Base-by-base conservation (phyloP, 108 stramenopile species). In the Aurantiochytrium sp. region DNA sequence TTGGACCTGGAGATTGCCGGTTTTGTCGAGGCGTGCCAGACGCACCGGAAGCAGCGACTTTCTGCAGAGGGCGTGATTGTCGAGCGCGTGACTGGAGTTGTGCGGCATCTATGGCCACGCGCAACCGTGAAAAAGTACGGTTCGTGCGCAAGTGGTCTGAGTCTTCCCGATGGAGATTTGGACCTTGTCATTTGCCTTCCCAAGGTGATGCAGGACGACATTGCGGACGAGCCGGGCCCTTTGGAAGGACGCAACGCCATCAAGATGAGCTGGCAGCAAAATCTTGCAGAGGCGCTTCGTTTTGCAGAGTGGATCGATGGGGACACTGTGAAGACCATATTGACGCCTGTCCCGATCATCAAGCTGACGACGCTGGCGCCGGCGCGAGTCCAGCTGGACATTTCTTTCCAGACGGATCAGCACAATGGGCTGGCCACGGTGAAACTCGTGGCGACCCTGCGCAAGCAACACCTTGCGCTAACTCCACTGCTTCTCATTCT, bases 151-250 rank as follows among this genome's bases (percentile, higher is more conserved):
- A 92, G 90, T 12, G 91, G 92, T 4, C 90, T 93, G 45, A 51
- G 83, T 5, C 88, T 93, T 19, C 92, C 93, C 21, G 72, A 57
- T 19, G 89, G 92, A 23, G 93, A 93, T 72, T 64, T 93, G 16
- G 93, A 93, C 58, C 92, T 93, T 16, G 92, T 93, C 19, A 93
- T 93, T n/a, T 92, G 92, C 72, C 92, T 93, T 23, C 93, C 93
- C 45, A 92, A 92, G 90, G 91, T 92, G 5, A 91, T 91, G 47
- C 44, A 58, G 23, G 92, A 93, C 53, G 90, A 91, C 4, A 92
- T 91, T 4, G 92, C 93, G 16, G 90, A 87, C 72, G 90, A 91
- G 3, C 92, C 93, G 6, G 93, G 93, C 5, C 91, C 89, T 5
- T 53, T 93, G 69, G 93, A 93, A 87, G 92, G 93, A 14, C 92